Conservation (phyloP, 305 asterid genomes). For the Salvia sclarea region DNA sequence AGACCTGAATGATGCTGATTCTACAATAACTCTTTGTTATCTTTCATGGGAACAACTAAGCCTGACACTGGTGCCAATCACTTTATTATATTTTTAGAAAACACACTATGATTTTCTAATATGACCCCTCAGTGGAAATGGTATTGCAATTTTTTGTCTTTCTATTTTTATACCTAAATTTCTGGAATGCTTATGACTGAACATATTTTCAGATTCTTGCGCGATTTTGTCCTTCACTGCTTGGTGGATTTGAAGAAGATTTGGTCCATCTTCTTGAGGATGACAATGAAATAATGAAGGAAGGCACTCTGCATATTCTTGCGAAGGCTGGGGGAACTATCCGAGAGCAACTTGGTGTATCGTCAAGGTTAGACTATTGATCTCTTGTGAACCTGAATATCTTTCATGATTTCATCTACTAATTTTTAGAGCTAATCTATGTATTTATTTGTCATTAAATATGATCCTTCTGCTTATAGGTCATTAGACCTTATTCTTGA, state of each 20-base stretch:
- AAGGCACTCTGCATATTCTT: constrained; percentile 93
- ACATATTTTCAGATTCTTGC: constrained; percentile 72
- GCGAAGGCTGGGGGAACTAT: constrained; percentile 99
- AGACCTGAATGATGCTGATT: constrained; percentile 3
- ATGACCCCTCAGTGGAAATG: background rate
- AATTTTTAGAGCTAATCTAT: too few species aligned
- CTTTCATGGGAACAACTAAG: constrained; percentile 22
- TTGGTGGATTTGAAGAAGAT: constrained; percentile 85
- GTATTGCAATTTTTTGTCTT: too few species aligned
- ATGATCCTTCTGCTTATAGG: constrained; percentile 45
- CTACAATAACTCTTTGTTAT: background rate
- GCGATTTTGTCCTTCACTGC: constrained; percentile 86
- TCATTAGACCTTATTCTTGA: constrained; percentile 94
- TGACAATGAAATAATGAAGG: constrained; percentile 96
- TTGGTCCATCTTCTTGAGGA: constrained; percentile 88
- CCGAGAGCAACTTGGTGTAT: constrained; percentile 92
- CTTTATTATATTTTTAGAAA: constrained; percentile 15
- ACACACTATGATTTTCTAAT: constrained; percentile 21
- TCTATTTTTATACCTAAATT: constrained; percentile 18
- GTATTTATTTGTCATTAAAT: constrained; percentile 17
- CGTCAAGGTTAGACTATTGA: constrained; percentile 65
- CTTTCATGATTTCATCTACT: constrained; percentile 9
- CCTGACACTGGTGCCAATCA: constrained; percentile 23
- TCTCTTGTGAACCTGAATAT: constrained; percentile 6
- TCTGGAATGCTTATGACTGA: constrained; percentile 21